A percentile compares a stretch with the other conserved stretches of the same genome.
These are phyloP conservation scores for Effrenium voratum DNA, from an alignment of 73 alveolate species.

Conservation along the genomic window DNA sequence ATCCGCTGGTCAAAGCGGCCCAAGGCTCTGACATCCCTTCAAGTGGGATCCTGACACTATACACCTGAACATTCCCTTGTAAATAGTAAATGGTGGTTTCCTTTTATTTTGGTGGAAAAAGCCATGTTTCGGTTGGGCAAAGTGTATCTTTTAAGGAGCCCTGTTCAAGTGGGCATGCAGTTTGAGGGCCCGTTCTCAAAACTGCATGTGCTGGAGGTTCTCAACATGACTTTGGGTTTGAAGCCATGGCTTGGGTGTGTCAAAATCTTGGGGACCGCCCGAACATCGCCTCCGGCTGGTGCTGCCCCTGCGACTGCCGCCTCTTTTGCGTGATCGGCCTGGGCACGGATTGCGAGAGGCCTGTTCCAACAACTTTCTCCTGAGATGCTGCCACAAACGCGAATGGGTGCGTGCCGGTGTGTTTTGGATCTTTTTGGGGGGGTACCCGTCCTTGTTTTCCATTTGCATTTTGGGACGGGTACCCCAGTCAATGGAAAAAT, in stretches of 20 bases:
- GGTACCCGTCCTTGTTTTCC: not conserved
- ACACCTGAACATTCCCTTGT: no score
- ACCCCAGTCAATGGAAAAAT: not conserved
- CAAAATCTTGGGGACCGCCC: no score
- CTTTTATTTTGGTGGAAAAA: no score
- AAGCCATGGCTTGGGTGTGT: no score
- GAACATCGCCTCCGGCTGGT: no score
- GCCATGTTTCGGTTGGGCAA: no score
- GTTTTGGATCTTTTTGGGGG: not conserved
- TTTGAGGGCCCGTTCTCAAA: not conserved
- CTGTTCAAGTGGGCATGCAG: no score
- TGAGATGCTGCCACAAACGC: not conserved
- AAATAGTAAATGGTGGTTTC: no score
- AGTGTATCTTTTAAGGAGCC: no score
- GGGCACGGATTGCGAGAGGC: not conserved
- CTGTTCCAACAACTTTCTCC: not conserved
- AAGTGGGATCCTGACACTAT: no score
- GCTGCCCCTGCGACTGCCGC: not conserved
- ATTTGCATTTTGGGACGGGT: not conserved
- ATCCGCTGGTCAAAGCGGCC: no score
- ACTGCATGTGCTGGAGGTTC: not conserved
- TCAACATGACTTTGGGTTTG: no score
- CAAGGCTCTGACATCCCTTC: not conserved
- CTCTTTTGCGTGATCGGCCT: conserved; percentile 16
- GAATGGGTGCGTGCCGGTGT: not conserved